Evolutionary conservation across 768 basidiomycete genomes (phyloP).

Genomic region (Hygrophorus russula): DNA sequence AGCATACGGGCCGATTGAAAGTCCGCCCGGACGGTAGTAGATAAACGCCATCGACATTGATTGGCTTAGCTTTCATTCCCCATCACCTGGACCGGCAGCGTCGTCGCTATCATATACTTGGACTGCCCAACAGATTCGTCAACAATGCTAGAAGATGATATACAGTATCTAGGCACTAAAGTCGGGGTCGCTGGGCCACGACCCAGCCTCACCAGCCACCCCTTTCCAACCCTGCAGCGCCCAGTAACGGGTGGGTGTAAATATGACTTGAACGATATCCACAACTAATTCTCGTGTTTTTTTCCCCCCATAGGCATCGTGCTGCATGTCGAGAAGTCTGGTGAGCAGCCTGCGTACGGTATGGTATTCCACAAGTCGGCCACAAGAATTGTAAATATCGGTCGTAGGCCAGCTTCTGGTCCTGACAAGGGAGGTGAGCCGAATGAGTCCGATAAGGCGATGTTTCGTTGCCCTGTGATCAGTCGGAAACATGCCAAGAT

Average conservation of each 20-base stretch:
- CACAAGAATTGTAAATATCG: slow-evolving; percentile 47
- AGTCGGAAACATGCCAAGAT: slow-evolving; percentile 74
- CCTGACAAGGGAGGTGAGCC: slow-evolving; percentile 23
- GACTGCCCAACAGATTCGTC: not conserved
- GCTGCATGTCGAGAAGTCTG: slow-evolving; percentile 46
- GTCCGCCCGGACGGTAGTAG: too few species aligned
- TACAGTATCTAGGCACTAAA: slow-evolving; percentile 44
- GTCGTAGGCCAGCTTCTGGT: slow-evolving; percentile 53
- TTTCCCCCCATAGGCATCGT: slow-evolving; percentile 48
- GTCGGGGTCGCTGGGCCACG: slow-evolving; percentile 12
- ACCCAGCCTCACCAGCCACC: slow-evolving; percentile 10
- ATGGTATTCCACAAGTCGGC: slow-evolving; percentile 43
- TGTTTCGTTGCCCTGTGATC: slow-evolving; percentile 70
- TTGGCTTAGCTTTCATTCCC: too few species aligned
- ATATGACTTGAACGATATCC: slow-evolving; percentile 11
- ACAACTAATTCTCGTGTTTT: slow-evolving; percentile 11
- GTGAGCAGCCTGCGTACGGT: slow-evolving; percentile 29
- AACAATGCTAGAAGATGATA: slow-evolving; percentile 39
- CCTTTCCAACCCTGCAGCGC: slow-evolving; percentile 18
- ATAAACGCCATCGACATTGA: too few species aligned
- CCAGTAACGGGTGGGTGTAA: slow-evolving; percentile 32
- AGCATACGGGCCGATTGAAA: too few species aligned
- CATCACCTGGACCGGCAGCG: too few species aligned
- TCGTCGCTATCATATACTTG: too few species aligned
- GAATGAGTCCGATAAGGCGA: slow-evolving; percentile 36